Base-by-base conservation (phyloP, 1,284 basidiomycete genomes). In the Apiotrichum siamense region DNA sequence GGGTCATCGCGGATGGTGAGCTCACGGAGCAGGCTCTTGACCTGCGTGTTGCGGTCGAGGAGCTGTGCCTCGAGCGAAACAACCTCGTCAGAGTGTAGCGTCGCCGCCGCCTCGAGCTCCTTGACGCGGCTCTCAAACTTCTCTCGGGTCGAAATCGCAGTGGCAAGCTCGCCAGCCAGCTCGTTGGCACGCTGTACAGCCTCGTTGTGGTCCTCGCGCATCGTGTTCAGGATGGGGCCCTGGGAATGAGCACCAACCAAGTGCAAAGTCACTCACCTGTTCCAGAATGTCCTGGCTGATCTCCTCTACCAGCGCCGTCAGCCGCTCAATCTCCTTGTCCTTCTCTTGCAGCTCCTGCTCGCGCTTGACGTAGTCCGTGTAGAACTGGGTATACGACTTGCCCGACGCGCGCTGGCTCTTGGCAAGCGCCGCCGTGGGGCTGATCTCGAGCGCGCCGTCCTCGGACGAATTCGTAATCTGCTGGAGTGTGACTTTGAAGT, bases 141-240 rank as follows among this genome's bases (percentile, higher is more conserved):
- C 44, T 64, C 66, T 86, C 90, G 39, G 83, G 84, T 53, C 84
- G 86, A 5, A 18, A 91, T 76, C 7, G 86, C 81, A 0, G 52
- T 47, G 3, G 87, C 78, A 12, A 96, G 81, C 59, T 93, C 86
- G 3, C 80, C 76, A 1, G 87, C 84, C n/a, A 96, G 81, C 46
- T 88, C 83, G 25, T 83, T 77, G 15, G 86, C 83, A 64, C 93
- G 88, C 3, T 80, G 79, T 60, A 84, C 81, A 17, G 90, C 76
- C 26, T 86, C 83, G 57, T 87, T 84, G 68, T 91, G 89, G 68
- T 96, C 91, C 3, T 78, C 75, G 26, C 88, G 84, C 73, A 96
- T 91, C 68, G 90, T 86, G 25, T 85, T 82, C 5, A 97, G 77
- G 33, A 91, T 78, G 4, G 92, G 91, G 31, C 89, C 87, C 91